phyloP scores from a whole-genome alignment of 371 early-diverging fungal species.

The Amoeboaphelidium protococcarum region DNA sequence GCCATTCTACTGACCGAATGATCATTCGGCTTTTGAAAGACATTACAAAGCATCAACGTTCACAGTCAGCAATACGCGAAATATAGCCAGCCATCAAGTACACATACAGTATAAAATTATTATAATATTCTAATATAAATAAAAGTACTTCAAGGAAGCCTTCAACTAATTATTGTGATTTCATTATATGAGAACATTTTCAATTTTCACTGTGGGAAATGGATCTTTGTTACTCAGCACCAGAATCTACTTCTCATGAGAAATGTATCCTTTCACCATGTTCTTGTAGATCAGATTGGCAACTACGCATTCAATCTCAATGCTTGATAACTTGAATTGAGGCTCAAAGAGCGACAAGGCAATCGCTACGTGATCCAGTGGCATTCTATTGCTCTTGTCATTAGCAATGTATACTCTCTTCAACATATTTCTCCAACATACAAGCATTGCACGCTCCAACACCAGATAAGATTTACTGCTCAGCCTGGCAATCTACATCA shows the following conservation, averaged over 20 bases:
- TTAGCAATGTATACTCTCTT: conserved; percentile 30
- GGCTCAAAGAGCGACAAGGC: not conserved
- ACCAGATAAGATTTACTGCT: conserved; percentile 48
- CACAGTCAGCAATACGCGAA: too few species aligned
- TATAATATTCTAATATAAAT: too few species aligned
- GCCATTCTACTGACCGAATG: too few species aligned
- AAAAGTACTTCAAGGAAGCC: too few species aligned
- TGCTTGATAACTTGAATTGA: conserved; percentile 5
- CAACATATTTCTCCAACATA: conserved; percentile 43
- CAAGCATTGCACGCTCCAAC: conserved; percentile 35
- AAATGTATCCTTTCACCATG: conserved; percentile 58
- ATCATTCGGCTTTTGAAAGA: too few species aligned
- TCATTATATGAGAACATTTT: too few species aligned
- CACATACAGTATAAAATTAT: too few species aligned
- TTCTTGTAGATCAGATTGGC: conserved; percentile 45
- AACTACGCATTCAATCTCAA: conserved; percentile 18
- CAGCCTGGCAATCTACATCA: too few species aligned
- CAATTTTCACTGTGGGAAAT: too few species aligned
- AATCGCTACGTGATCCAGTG: not conserved
- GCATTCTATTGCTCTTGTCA: not conserved
- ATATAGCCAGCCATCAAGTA: too few species aligned
- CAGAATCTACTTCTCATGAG: conserved; percentile 39
- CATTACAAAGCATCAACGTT: too few species aligned
- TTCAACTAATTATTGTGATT: too few species aligned
- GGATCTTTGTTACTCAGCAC: conserved; percentile 47